Evolutionary conservation across 768 basidiomycete species (phyloP).

Genomic region (Omphalotus guepiniiformis): DNA sequence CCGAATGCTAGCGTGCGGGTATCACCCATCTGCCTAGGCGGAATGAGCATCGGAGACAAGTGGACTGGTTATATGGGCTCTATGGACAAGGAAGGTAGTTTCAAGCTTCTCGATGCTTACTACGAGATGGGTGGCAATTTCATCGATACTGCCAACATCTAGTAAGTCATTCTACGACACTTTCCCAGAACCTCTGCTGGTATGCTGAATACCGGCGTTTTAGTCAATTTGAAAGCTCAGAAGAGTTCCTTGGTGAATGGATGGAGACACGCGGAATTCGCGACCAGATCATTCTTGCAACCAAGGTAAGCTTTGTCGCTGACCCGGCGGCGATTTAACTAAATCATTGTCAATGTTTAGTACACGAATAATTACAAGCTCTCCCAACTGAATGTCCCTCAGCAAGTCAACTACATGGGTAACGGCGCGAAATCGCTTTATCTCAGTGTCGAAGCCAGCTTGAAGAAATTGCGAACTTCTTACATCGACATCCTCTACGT

Average conservation of each 20-base stretch:
- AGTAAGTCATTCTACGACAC: constrained; percentile 17
- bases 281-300: constrained; percentile 42
- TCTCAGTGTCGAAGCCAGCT: not conserved
- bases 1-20: constrained; percentile 41
- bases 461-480: not conserved
- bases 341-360: not conserved
- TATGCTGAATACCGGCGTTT: not conserved
- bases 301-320: constrained; percentile 24
- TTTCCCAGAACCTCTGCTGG: not conserved
- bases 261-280: constrained; percentile 34
- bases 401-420: constrained; percentile 11
- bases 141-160: constrained; percentile 38
- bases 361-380: constrained; percentile 16
- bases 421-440: not conserved
- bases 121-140: constrained; percentile 38
- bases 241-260: constrained; percentile 48
- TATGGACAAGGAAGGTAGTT: constrained; percentile 32
- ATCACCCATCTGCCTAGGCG: constrained; percentile 45
- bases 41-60: constrained; percentile 44
- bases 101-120: constrained; percentile 38
- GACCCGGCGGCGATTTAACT: not conserved
- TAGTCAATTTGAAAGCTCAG: constrained; percentile 36
- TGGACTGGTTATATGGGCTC: constrained; percentile 30
- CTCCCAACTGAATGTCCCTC: constrained; percentile 9
- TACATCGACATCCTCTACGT: constrained; percentile 2